Evolutionary conservation across 2,329 filamentous ascomycete species (phyloP), one percentile per base, ranked within the genome.

Genomic region (Diaporthe capsici): DNA sequence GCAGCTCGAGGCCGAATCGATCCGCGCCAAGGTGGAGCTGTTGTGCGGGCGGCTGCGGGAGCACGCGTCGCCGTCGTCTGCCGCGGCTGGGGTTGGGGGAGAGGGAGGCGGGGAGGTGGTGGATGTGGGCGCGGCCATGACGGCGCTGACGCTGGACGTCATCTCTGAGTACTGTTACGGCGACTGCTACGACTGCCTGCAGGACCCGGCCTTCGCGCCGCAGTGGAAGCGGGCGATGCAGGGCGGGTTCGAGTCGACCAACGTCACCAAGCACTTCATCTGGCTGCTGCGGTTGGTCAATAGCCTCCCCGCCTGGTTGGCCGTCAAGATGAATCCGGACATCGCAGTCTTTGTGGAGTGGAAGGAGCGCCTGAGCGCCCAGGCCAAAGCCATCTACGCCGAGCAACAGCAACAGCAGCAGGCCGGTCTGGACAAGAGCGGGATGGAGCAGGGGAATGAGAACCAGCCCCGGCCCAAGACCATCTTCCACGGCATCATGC

Each of bases 191-290:
- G 72, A 55, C 44, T 61, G 65, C 49, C 49, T 74, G 81, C 81
- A 2, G 0, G 81, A 82, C 73, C 79, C 81, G 2, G 80, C 78
- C 1, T 84, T 82, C 81, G 79, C 61, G 10, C 61, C 61, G 12
- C 61, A 67, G 4, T 67, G 61, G 61, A 67, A 67, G 28, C 61
- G 47, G 20, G 61, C 61, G 1, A 67, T 67, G 61, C 61, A 67
- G 61, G 61, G 61, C 10, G 61, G 25, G 10, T 67, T 67, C 20
- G 61, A 67, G 44, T 49, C 61, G 1, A 67, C 61, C 28, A 67
- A 67, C 28, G 61, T 67, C 25, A 67, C 61, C 42, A 67, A 67
- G 61, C 61, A 67, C 44, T 67, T 67, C 20, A 67, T 67, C 28
- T 67, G 61, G 61, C 28, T 67, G 25, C 42, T 67, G 61, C 42